Evolutionary conservation across 2,329 filamentous ascomycete genomes (phyloP).

Genomic region (Colletotrichum horii): DNA sequence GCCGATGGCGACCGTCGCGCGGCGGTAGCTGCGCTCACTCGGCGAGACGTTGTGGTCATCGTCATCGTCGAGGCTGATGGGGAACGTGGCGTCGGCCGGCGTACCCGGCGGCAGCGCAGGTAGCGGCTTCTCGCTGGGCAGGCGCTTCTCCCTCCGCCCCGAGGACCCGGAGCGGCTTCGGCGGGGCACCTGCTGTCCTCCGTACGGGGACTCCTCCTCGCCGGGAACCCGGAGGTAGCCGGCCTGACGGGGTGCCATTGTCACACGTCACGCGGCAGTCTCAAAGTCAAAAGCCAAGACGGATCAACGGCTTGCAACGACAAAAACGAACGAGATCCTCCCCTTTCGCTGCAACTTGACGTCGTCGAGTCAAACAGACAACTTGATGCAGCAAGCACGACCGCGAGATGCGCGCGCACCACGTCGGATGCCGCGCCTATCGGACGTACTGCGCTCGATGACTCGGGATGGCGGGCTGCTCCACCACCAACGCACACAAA

Average conservation of each 20-base stretch:
- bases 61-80: neutral
- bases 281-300: neutral
- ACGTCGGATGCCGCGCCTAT: neutral
- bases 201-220: neutral
- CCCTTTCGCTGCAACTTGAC: neutral
- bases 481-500: neutral
- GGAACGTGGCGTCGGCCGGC: neutral
- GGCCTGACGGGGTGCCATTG: conserved; percentile 11
- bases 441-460: neutral
- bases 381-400: neutral
- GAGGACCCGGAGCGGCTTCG: conserved; percentile 13
- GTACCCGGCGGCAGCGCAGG: conserved; percentile 19
- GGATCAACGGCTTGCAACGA: neutral
- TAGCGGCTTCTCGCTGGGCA: conserved; percentile 22
- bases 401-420: neutral
- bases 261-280: neutral
- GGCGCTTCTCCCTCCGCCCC: conserved; percentile 20
- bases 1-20: conserved; percentile 1
- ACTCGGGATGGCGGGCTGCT: neutral
- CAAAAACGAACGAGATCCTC: neutral
- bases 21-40: neutral
- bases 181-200: neutral
- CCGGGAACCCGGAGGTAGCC: conserved; percentile 19
- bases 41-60: neutral
- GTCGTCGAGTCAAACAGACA: neutral